phyloP scores from a whole-genome alignment of 352 stramenopile species.

The Phytophthora constricta region DNA sequence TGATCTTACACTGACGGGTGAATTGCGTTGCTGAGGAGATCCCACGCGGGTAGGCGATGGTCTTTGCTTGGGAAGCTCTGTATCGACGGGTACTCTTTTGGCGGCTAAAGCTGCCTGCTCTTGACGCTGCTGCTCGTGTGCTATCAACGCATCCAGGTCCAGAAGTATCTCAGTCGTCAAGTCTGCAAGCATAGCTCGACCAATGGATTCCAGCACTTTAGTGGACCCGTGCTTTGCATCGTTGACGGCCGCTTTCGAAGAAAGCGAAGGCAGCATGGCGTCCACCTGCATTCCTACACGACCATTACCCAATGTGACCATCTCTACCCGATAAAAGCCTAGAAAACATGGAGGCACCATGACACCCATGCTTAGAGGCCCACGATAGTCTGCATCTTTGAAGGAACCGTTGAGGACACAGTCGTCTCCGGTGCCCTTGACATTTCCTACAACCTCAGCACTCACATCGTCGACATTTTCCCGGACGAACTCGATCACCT shows the following conservation, averaged over 20 bases:
- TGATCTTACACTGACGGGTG: no score
- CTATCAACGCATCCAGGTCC: slow-evolving; percentile 64
- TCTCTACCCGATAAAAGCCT: slow-evolving; percentile 60
- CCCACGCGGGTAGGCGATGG: background rate
- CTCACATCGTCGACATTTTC: slow-evolving; percentile 66
- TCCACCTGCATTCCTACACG: slow-evolving; percentile 67
- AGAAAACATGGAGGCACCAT: slow-evolving; percentile 62
- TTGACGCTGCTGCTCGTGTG: slow-evolving; percentile 40
- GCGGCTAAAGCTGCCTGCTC: slow-evolving; percentile 10
- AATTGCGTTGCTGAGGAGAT: slow-evolving; percentile 3
- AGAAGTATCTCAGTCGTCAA: slow-evolving; percentile 61
- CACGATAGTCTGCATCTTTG: slow-evolving; percentile 61
- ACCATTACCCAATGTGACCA: slow-evolving; percentile 47
- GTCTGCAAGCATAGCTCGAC: slow-evolving; percentile 53
- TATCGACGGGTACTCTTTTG: slow-evolving; percentile 6
- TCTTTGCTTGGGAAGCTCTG: slow-evolving; percentile 4
- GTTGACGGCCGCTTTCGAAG: slow-evolving; percentile 10
- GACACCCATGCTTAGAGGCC: slow-evolving; percentile 58
- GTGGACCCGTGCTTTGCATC: slow-evolving; percentile 18
- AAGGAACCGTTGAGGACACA: slow-evolving; percentile 68
- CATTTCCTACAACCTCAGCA: slow-evolving; percentile 49
- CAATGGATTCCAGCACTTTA: slow-evolving; percentile 40
- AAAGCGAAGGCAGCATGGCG: slow-evolving; percentile 44
- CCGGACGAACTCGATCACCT: slow-evolving; percentile 60
- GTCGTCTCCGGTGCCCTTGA: slow-evolving; percentile 58